These are phyloP conservation scores for Phytophthora cactorum DNA, from an alignment of 352 stramenopile genomes.

Conservation along the genomic window DNA sequence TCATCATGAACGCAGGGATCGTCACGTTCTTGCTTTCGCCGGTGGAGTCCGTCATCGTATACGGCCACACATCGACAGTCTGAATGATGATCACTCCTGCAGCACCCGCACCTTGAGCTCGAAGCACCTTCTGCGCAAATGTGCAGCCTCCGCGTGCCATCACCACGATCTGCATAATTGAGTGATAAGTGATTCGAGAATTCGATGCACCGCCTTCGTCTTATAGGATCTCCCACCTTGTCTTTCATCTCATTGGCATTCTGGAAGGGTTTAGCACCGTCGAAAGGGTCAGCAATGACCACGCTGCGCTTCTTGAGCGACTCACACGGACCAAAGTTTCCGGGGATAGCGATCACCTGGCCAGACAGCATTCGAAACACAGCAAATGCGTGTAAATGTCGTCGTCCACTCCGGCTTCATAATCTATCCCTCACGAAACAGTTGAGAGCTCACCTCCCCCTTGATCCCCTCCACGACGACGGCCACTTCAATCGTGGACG, in stretches of 20 bases:
- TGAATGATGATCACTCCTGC: slow-evolving; percentile 73
- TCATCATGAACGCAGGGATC: slow-evolving; percentile 86
- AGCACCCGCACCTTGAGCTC: slow-evolving; percentile 62
- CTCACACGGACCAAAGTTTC: slow-evolving; percentile 80
- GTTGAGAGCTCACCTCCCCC: slow-evolving; percentile 53
- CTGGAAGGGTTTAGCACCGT: slow-evolving; percentile 51
- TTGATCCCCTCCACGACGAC: slow-evolving; percentile 75
- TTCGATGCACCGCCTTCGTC: neutral
- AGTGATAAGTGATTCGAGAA: neutral
- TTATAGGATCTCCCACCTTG: slow-evolving; percentile 39
- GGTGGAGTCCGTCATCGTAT: slow-evolving; percentile 85
- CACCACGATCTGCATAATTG: slow-evolving; percentile 58
- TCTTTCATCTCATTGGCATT: slow-evolving; percentile 49
- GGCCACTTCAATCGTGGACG: slow-evolving; percentile 73
- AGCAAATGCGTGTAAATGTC: neutral
- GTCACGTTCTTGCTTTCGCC: slow-evolving; percentile 59
- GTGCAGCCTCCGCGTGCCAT: slow-evolving; percentile 75
- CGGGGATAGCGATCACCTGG: slow-evolving; percentile 73
- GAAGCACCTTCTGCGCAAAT: slow-evolving; percentile 78
- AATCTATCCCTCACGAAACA: neutral
- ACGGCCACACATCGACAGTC: slow-evolving; percentile 78
- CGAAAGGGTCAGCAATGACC: slow-evolving; percentile 64
- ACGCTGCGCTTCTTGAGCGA: slow-evolving; percentile 50
- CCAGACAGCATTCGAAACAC: neutral
- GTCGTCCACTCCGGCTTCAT: neutral